These are phyloP conservation scores for Drechslerella stenobrocha DNA, from an alignment of 2,329 filamentous ascomycete genomes.

Conservation along the genomic window DNA sequence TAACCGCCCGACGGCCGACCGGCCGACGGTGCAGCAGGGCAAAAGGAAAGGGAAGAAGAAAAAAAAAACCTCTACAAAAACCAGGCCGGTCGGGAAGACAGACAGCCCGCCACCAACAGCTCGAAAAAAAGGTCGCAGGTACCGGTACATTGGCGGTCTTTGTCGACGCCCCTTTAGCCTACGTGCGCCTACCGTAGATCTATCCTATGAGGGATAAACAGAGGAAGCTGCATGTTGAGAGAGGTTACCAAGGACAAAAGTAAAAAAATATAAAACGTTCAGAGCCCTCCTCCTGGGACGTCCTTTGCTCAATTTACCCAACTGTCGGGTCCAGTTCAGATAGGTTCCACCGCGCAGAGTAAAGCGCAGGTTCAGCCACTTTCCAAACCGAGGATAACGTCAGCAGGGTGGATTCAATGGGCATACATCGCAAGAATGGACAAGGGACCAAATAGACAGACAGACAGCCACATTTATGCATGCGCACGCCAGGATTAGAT, in stretches of 20 bases:
- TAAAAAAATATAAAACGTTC: constrained; percentile 23
- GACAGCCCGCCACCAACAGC: too few relatives aligned
- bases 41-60: background rate
- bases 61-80: too few relatives aligned
- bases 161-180: background rate
- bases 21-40: background rate
- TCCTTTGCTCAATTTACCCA: constrained; percentile 45
- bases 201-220: constrained; percentile 4
- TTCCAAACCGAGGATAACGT: constrained; percentile 32
- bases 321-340: constrained; percentile 30
- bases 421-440: constrained; percentile 25
- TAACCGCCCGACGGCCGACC: constrained; percentile 44
- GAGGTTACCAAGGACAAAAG: constrained; percentile 11
- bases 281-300: constrained; percentile 1
- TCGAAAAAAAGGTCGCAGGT: too few relatives aligned
- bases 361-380: constrained; percentile 37
- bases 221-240: constrained; percentile 9
- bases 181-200: background rate
- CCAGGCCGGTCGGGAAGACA: too few relatives aligned
- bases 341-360: constrained; percentile 13
- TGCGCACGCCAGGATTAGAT: background rate
- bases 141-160: too few relatives aligned
- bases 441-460: constrained; percentile 17
- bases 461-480: background rate
- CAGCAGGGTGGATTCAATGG: constrained; percentile 29